A percentile compares a stretch with the other conserved stretches of the same genome.
phyloP scores from a whole-genome alignment of 352 stramenopile genomes.

The Phytophthora tubulina region DNA sequence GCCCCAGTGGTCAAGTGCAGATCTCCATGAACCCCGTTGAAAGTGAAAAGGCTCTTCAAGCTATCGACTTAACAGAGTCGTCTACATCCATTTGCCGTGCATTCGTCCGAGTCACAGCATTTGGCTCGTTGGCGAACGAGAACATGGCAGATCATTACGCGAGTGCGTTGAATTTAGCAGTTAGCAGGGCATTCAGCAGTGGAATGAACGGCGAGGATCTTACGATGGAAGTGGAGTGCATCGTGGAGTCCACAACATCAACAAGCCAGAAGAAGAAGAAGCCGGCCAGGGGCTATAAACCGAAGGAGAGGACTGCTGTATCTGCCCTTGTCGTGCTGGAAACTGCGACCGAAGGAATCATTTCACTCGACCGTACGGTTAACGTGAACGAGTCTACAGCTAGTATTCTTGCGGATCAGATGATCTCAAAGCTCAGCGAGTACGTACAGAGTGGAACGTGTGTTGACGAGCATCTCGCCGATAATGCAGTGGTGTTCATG shows the following conservation, averaged over 20 bases:
- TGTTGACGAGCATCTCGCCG: slow-evolving; percentile 77
- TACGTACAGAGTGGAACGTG: slow-evolving; percentile 60
- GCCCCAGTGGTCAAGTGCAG: slow-evolving; percentile 44
- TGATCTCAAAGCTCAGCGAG: slow-evolving; percentile 42
- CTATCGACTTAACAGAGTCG: slow-evolving; percentile 53
- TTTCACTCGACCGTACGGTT: slow-evolving; percentile 53
- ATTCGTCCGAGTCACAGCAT: slow-evolving; percentile 56
- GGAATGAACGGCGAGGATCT: background rate
- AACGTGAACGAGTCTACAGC: slow-evolving; percentile 31
- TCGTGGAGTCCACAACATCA: slow-evolving; percentile 40
- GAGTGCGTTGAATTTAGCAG: slow-evolving; percentile 36
- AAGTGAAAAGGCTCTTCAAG: slow-evolving; percentile 22
- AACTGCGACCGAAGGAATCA: slow-evolving; percentile 50
- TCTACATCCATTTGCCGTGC: slow-evolving; percentile 45
- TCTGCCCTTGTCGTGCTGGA: slow-evolving; percentile 56
- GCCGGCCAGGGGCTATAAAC: slow-evolving; percentile 13
- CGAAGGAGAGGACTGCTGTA: slow-evolving; percentile 46
- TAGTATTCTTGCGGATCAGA: slow-evolving; percentile 49
- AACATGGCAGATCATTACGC: slow-evolving; percentile 51
- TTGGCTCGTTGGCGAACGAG: slow-evolving; percentile 47
- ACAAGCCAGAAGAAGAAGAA: slow-evolving; percentile 20
- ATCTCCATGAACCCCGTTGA: slow-evolving; percentile 40
- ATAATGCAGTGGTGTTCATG: slow-evolving; percentile 81
- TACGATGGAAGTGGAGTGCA: slow-evolving; percentile 36
- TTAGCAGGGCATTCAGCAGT: slow-evolving; percentile 34